Evolutionary conservation across 129 eudicot genomes (phyloP).

Genomic region (Artemisia annua): DNA sequence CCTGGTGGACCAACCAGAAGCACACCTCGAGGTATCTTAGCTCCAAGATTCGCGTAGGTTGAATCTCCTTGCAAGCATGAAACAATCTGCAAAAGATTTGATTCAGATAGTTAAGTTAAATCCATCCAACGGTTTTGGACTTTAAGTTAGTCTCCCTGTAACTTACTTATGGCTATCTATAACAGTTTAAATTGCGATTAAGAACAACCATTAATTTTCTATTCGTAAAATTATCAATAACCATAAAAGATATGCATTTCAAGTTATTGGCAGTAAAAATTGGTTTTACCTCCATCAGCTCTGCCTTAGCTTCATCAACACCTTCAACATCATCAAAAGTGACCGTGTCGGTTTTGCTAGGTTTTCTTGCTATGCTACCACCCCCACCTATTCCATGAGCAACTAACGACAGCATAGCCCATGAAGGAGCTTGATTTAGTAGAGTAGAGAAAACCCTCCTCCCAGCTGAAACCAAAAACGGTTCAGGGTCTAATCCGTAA

Average conservation of each 20-base stretch:
- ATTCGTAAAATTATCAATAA: not conserved
- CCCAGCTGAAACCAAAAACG: slow-evolving; percentile 34
- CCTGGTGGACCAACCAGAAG: slow-evolving; percentile 52
- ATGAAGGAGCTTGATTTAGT: slow-evolving; percentile 43
- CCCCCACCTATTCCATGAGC: slow-evolving; percentile 41
- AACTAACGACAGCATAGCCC: slow-evolving; percentile 43
- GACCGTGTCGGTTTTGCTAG: slow-evolving; percentile 30
- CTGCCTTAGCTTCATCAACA: slow-evolving; percentile 42
- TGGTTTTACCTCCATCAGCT: slow-evolving; percentile 37
- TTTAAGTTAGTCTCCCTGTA: not conserved
- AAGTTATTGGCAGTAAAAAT: not conserved
- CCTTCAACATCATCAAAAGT: slow-evolving; percentile 47
- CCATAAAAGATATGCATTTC: not conserved
- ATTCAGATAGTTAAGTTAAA: not conserved
- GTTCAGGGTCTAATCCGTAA: slow-evolving; percentile 40
- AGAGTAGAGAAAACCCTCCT: slow-evolving; percentile 30
- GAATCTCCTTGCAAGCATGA: slow-evolving; percentile 47
- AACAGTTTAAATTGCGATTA: not conserved
- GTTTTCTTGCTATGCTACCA: slow-evolving; percentile 45
- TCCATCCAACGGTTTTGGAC: not conserved
- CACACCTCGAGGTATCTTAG: slow-evolving; percentile 38
- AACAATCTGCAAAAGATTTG: slow-evolving; percentile 31
- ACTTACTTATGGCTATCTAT: not conserved
- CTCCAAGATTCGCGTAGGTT: slow-evolving; percentile 37
- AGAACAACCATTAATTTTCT: too few species aligned